Evolutionary conservation across 192 early-diverging fungal species (phyloP), one percentile per base, ranked within the genome.

Genomic region (Coemansia interrupta): DNA sequence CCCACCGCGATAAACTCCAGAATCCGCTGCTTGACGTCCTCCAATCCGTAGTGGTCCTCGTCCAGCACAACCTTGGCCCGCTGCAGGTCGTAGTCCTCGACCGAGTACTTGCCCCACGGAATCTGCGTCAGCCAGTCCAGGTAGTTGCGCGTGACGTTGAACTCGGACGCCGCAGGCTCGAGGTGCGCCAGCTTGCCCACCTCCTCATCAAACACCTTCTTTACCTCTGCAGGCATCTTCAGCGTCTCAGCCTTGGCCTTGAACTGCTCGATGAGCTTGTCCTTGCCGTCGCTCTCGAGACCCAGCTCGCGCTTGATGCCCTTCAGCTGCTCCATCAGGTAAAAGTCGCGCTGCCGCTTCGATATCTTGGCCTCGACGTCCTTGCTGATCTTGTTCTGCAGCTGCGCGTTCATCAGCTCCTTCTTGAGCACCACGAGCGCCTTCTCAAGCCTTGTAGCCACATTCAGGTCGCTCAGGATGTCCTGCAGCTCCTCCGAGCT

Each of bases 281-380:
- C 97, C 75, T 99, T 99, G 44, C 97, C 97, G 66, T 99, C 97
- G 49, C 84, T 87, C 66, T 99, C 97, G 30, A 99, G 85, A 11
- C 97, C 97, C 15, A 99, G 83, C 76, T 99, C 94, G 82, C 95
- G 96, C 75, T 99, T 99, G 73, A 99, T 99, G 1, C 95, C 94
- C 78, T 96, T 97, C 60, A 99, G 83, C 74, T 99, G 97, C 80
- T 99, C 97, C 94, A 96, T 97, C 72, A 99, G 72, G 58, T 95
- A 99, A 80, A 95, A 99, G 74, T 99, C 97, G 62, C 96, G 92
- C 81, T 99, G 93, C 22, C 95, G 84, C 60, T 95, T 88, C 4
- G 91, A 92, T 61, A 99, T 99, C 81, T 97, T 97, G 58, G 89
- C 89, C 71, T 99, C 96, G 15, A 99, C 96, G 63, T 96, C 92